phyloP scores from a whole-genome alignment of 352 stramenopile species.

The Plasmopara viticola region DNA sequence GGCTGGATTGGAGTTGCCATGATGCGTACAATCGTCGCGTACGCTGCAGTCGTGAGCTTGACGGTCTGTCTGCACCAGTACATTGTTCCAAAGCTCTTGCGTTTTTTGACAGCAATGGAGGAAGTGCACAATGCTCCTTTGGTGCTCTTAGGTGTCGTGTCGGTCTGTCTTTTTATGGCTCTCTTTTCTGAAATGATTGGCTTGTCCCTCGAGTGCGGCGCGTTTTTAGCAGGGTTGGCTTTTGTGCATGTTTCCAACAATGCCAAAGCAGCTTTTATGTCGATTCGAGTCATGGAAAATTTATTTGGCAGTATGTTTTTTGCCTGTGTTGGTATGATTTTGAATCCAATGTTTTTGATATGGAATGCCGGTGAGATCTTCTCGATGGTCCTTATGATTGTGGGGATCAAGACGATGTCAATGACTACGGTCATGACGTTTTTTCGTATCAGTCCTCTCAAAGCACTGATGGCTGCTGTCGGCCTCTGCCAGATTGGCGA shows the following conservation, averaged over 20 bases:
- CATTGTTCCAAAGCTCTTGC: slow-evolving; percentile 60
- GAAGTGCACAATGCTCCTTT: slow-evolving; percentile 74
- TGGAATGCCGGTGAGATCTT: slow-evolving; percentile 74
- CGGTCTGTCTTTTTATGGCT: slow-evolving; percentile 79
- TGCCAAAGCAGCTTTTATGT: slow-evolving; percentile 68
- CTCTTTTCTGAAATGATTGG: slow-evolving; percentile 79
- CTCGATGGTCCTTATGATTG: slow-evolving; percentile 75
- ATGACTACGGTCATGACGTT: slow-evolving; percentile 79
- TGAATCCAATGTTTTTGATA: slow-evolving; percentile 77
- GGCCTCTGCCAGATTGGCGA: slow-evolving; percentile 82
- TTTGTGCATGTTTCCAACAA: slow-evolving; percentile 68
- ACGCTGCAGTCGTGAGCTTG: slow-evolving; percentile 61
- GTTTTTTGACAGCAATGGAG: slow-evolving; percentile 74
- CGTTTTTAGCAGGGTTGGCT: slow-evolving; percentile 73
- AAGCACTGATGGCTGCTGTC: slow-evolving; percentile 64
- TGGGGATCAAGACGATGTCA: slow-evolving; percentile 67
- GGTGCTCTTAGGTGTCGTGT: slow-evolving; percentile 76
- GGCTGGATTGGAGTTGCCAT: slow-evolving; percentile 68
- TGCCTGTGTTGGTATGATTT: slow-evolving; percentile 82
- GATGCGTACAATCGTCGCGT: slow-evolving; percentile 62
- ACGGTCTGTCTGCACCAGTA: slow-evolving; percentile 64
- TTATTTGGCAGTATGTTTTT: slow-evolving; percentile 88
- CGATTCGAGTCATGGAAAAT: slow-evolving; percentile 84
- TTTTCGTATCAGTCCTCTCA: slow-evolving; percentile 65
- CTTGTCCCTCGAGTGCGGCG: slow-evolving; percentile 75